A percentile compares a stretch with the other conserved stretches of the same genome.
Conservation (phyloP, 345 rosid genomes). For the Dovyalis caffra region DNA sequence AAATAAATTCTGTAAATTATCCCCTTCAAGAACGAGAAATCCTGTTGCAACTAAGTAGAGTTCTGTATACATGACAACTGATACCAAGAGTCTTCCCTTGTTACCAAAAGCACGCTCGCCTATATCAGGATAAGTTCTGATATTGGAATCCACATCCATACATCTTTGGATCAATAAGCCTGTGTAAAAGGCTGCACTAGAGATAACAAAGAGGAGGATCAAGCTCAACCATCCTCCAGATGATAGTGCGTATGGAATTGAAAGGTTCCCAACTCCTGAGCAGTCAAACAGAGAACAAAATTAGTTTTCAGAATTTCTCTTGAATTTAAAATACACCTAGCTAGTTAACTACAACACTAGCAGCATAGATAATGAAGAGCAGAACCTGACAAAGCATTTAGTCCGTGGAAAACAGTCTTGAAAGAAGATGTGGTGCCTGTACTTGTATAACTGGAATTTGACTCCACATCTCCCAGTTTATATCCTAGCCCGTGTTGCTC, state of each 20-base stretch:
- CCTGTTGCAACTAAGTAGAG: conserved; percentile 83
- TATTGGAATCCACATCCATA: too few relatives aligned
- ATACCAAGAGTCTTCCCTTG: conserved; percentile 54
- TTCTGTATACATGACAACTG: conserved; percentile 67
- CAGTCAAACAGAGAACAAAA: background rate
- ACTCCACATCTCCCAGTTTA: conserved; percentile 34
- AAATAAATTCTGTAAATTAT: too few relatives aligned
- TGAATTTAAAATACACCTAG: too few relatives aligned
- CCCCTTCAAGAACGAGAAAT: conserved; percentile 75
- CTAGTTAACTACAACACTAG: too few relatives aligned
- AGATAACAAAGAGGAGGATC: conserved; percentile 50
- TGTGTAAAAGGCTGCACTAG: conserved; percentile 60
- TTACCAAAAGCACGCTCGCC: too few relatives aligned
- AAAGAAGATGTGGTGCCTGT: too few relatives aligned
- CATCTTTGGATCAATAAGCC: too few relatives aligned
- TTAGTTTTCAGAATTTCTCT: too few relatives aligned
- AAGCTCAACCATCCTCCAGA: conserved; percentile 95
- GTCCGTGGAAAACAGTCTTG: too few relatives aligned
- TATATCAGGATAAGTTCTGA: too few relatives aligned
- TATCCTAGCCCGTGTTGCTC: background rate
- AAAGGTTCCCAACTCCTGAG: conserved; percentile 84
- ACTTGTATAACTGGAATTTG: conserved; percentile 5
- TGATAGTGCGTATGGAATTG: conserved; percentile 78
- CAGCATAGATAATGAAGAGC: background rate
- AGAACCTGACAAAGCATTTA: conserved; percentile 71